Base-by-base conservation (phyloP, 2,329 filamentous ascomycete genomes). In the Sclerotinia nivalis region DNA sequence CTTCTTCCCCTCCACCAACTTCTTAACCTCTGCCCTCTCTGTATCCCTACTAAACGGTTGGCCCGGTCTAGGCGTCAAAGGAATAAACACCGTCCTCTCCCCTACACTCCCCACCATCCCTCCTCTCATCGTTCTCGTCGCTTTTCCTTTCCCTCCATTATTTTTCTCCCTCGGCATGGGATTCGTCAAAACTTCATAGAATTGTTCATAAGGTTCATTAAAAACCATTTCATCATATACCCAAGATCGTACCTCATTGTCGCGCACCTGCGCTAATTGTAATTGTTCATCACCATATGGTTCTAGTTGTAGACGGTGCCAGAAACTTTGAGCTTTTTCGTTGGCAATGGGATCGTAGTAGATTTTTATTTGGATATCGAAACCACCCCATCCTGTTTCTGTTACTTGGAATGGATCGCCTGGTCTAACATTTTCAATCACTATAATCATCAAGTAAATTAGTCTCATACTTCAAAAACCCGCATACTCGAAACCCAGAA, bases 331-430 rank as follows among this genome's bases (percentile, higher is more conserved):
- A 6, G 95, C 92, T 81, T 99, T 99, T 83, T 99, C 96, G 76
- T 88, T 89, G 50, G 90, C 91, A 78, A 96, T 92, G 69, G 91
- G 89, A 69, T 92, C 89, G 81, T 97, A 99, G 83, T 97, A 97
- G 58, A 99, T 86, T 78, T 97, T 93, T 79, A 99, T 91, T 73
- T 94, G 92, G 77, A 99, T 96, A 80, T 96, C 93, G 83, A 99
- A 99, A 82, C 97, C 96, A 77, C 96, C 96, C 92, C 96, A 99
- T 62, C 96, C 96, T 0, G 96, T 98, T 81, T 98, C 96, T 72
- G 88, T 88, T 72, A 98, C 91, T 77, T 93, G 85, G 77, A 97
- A 99, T 15, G 93, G 77, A 72, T 87, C 85, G n/a, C 84, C 84
- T 0, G 83, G 81, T 18, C 65, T 66, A 65, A 92, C 87, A 71